Conservation (phyloP, 1,139 yeast genomes). For the Protomyces pachydermus region DNA sequence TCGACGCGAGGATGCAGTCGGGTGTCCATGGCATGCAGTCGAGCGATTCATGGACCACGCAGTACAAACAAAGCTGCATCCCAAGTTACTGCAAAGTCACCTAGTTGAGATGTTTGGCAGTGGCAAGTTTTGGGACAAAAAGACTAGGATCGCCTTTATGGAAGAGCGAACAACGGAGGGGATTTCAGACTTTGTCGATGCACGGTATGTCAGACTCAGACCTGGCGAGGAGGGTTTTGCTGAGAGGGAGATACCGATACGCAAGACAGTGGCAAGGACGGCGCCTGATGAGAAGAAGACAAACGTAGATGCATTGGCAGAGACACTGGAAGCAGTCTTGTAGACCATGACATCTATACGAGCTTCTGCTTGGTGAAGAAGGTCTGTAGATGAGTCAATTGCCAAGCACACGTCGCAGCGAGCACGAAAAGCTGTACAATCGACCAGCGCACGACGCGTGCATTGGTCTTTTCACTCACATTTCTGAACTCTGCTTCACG, state of each 20-base stretch:
- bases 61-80: conserved; percentile 76
- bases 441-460: conserved; percentile 62
- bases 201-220: conserved; percentile 58
- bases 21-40: conserved; percentile 85
- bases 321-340: background rate
- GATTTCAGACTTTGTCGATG: conserved; percentile 77
- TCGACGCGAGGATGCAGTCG: conserved; percentile 26
- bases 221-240: conserved; percentile 64
- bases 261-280: background rate
- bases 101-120: conserved; percentile 70
- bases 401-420: conserved; percentile 61
- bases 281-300: background rate
- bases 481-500: conserved; percentile 67
- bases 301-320: background rate
- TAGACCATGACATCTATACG: conserved; percentile 40
- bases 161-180: conserved; percentile 54
- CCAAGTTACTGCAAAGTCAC: conserved; percentile 79
- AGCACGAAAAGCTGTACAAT: conserved; percentile 56
- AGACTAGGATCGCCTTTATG: conserved; percentile 60
- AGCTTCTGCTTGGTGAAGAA: conserved; percentile 65
- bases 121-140: conserved; percentile 47
- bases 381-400: conserved; percentile 55
- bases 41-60: conserved; percentile 78
- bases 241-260: background rate
- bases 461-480: conserved; percentile 59